phyloP scores from a whole-genome alignment of 805 yeast genomes.

The Spathaspora hagerdaliae region DNA sequence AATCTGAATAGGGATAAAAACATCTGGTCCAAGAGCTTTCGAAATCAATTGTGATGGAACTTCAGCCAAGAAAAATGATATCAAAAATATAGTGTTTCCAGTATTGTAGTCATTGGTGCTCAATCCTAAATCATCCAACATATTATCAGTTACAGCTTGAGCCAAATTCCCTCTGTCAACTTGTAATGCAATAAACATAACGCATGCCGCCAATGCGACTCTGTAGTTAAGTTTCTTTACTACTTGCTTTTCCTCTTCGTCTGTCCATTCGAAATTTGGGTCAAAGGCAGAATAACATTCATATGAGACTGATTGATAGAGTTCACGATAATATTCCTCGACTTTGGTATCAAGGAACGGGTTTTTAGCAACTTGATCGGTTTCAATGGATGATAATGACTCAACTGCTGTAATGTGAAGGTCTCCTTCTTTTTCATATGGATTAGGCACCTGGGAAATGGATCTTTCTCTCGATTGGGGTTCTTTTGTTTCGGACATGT shows the following conservation, averaged over 20 bases:
- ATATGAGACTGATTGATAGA: slow-evolving; percentile 42
- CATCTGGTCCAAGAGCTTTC: slow-evolving; percentile 57
- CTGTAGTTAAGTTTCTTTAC: slow-evolving; percentile 50
- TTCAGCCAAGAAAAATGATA: slow-evolving; percentile 53
- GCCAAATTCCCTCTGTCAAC: slow-evolving; percentile 54
- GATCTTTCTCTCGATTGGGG: too few relatives aligned
- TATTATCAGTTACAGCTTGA: slow-evolving; percentile 55
- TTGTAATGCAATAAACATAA: slow-evolving; percentile 57
- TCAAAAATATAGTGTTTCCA: slow-evolving; percentile 52
- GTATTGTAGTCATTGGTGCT: slow-evolving; percentile 54
- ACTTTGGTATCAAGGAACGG: slow-evolving; percentile 6
- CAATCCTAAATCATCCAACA: slow-evolving; percentile 47
- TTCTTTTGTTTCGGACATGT: too few relatives aligned
- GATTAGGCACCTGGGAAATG: too few relatives aligned
- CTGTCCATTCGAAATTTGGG: slow-evolving; percentile 53
- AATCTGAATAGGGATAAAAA: slow-evolving; percentile 59
- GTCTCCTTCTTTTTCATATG: too few relatives aligned
- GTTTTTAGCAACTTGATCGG: background rate
- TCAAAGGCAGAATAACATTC: slow-evolving; percentile 56
- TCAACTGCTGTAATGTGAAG: background rate
- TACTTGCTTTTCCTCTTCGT: slow-evolving; percentile 45
- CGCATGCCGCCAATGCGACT: slow-evolving; percentile 53
- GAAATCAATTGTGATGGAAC: slow-evolving; percentile 62
- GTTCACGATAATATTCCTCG: slow-evolving; percentile 5
- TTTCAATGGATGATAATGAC: slow-evolving; percentile 1